phyloP scores from a whole-genome alignment of 768 basidiomycete species.

The Omphalotus guepiniiformis region DNA sequence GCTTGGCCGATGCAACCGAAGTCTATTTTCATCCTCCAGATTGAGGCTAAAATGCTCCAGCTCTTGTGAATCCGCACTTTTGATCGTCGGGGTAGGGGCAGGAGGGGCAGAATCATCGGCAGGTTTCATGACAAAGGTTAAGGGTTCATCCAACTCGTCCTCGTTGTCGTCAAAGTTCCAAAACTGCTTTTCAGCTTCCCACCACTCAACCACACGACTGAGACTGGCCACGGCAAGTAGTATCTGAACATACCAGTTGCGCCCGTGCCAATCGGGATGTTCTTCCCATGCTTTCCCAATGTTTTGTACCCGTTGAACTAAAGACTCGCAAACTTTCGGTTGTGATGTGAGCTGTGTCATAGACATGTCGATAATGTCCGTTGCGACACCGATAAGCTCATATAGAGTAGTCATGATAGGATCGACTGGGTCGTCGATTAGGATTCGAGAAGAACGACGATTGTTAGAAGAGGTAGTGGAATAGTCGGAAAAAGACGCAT shows the following conservation, averaged over 20 bases:
- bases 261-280: slow-evolving; percentile 95
- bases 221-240: slow-evolving; percentile 93
- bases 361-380: slow-evolving; percentile 90
- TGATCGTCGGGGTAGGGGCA: slow-evolving; percentile 29
- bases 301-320: slow-evolving; percentile 86
- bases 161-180: slow-evolving; percentile 98
- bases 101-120: slow-evolving; percentile 50
- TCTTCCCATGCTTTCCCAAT: slow-evolving; percentile 97
- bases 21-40: slow-evolving; percentile 48
- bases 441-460: slow-evolving; percentile 76
- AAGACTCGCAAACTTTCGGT: slow-evolving; percentile 78
- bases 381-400: slow-evolving; percentile 88
- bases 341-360: slow-evolving; percentile 80
- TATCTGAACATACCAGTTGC: slow-evolving; percentile 98
- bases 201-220: slow-evolving; percentile 97
- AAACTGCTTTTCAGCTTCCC: slow-evolving; percentile 99
- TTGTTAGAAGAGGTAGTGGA: slow-evolving; percentile 43
- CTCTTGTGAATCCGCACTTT: slow-evolving; percentile 36
- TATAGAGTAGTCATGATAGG: slow-evolving; percentile 89
- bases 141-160: slow-evolving; percentile 84
- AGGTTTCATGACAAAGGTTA: slow-evolving; percentile 92
- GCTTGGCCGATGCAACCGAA: slow-evolving; percentile 45
- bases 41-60: slow-evolving; percentile 44
- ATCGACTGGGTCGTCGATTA: slow-evolving; percentile 82
- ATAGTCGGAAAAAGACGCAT: slow-evolving; percentile 62